These are phyloP conservation scores for Phylloboletellus chloephorus DNA, from an alignment of 1,284 basidiomycete genomes.

Conservation along the genomic window DNA sequence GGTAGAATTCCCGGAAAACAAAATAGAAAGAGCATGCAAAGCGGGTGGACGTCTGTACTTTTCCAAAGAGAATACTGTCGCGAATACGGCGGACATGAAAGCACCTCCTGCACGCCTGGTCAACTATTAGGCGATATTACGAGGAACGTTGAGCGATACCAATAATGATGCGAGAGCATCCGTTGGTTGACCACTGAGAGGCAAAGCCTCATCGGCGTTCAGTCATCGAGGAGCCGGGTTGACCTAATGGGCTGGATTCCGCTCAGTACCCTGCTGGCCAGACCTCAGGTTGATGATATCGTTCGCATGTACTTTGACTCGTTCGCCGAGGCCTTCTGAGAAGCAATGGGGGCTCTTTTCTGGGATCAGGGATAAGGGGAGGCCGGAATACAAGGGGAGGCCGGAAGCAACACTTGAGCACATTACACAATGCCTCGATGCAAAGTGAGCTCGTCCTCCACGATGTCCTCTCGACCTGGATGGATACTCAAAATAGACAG, in stretches of 20 bases:
- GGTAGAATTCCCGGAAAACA: slow-evolving; percentile 16
- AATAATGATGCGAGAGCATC: slow-evolving; percentile 16
- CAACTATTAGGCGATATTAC: slow-evolving; percentile 25
- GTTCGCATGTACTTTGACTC: slow-evolving; percentile 3
- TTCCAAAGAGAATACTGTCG: slow-evolving; percentile 25
- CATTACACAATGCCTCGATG: neutral
- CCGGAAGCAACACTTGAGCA: neutral
- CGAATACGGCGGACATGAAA: slow-evolving; percentile 27
- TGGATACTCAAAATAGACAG: neutral
- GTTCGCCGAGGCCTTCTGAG: slow-evolving; percentile 10
- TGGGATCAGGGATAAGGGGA: slow-evolving; percentile 2
- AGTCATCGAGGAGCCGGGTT: slow-evolving; percentile 2
- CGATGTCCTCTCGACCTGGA: neutral
- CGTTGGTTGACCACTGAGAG: slow-evolving; percentile 1
- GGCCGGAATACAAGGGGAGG: slow-evolving; percentile 17
- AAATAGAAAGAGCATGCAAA: slow-evolving; percentile 20
- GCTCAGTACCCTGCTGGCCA: slow-evolving; percentile 7
- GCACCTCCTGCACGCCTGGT: slow-evolving; percentile 18
- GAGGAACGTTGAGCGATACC: slow-evolving; percentile 13
- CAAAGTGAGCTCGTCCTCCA: neutral
- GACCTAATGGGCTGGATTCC: slow-evolving; percentile 2
- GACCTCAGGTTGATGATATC: slow-evolving; percentile 8
- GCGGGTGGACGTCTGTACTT: slow-evolving; percentile 9
- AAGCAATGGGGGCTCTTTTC: slow-evolving; percentile 5
- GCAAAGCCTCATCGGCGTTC: slow-evolving; percentile 1